Percentiles rank a stretch among this genome's conserved stretches.
These are phyloP conservation scores for Curvularia eragrostidis DNA, from an alignment of 2,329 filamentous ascomycete species.

Conservation along the genomic window DNA sequence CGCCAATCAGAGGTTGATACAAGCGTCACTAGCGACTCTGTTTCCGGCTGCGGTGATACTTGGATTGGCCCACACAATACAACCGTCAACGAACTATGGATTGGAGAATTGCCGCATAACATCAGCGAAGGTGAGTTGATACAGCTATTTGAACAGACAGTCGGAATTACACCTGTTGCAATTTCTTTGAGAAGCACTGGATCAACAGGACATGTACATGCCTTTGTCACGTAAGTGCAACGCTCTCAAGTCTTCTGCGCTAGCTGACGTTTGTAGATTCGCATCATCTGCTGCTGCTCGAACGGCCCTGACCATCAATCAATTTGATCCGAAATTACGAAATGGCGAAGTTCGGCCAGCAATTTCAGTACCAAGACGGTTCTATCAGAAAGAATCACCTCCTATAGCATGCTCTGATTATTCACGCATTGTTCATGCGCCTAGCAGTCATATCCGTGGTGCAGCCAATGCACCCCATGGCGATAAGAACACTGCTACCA, in stretches of 20 bases:
- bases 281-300: constrained; percentile 19
- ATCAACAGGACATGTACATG: constrained; percentile 17
- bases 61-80: constrained; percentile 44
- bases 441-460: constrained; percentile 4
- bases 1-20: constrained; percentile 24
- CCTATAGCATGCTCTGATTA: constrained; percentile 2
- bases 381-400: constrained; percentile 24
- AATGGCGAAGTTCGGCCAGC: constrained; percentile 14
- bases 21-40: constrained; percentile 25
- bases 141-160: constrained; percentile 25
- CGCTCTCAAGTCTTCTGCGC: background rate
- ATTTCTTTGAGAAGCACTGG: constrained; percentile 12
- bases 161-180: constrained; percentile 17
- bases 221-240: constrained; percentile 28
- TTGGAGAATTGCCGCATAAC: constrained; percentile 32
- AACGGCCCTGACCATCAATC: constrained; percentile 19
- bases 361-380: constrained; percentile 32
- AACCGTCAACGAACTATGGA: constrained; percentile 36
- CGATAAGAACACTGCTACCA: constrained; percentile 1
- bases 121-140: constrained; percentile 22
- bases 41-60: constrained; percentile 31
- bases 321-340: constrained; percentile 17
- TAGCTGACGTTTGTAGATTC: constrained; percentile 28
- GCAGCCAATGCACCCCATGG: constrained; percentile 3
- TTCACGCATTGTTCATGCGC: constrained; percentile 2